Conservation (phyloP, 2,329 filamentous ascomycete species). For the Emmonsia crescens region DNA sequence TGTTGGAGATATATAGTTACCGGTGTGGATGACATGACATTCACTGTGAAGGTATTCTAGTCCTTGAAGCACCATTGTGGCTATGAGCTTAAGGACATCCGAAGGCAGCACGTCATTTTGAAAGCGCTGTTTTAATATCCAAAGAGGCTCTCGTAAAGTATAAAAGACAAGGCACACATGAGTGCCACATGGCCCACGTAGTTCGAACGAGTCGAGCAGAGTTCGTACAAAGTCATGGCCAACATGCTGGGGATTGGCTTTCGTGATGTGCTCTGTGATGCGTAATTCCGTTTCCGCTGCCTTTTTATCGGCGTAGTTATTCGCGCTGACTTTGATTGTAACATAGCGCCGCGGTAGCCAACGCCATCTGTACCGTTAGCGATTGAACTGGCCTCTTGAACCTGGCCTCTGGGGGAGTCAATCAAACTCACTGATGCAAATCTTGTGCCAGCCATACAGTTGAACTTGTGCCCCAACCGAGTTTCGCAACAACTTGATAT, state of each 20-base stretch:
- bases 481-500: conserved; percentile 13
- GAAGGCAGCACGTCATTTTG: conserved; percentile 18
- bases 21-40: conserved; percentile 34
- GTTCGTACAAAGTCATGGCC: conserved; percentile 24
- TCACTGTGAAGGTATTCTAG: conserved; percentile 36
- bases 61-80: conserved; percentile 27
- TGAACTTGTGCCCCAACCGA: conserved; percentile 14
- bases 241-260: conserved; percentile 19
- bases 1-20: conserved; percentile 18
- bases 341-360: conserved; percentile 21
- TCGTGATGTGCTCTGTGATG: conserved; percentile 23
- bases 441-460: conserved; percentile 13
- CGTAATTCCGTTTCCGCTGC: conserved; percentile 20
- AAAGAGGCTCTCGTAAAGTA: conserved; percentile 28
- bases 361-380: conserved; percentile 13
- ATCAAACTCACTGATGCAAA: conserved; percentile 1
- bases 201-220: conserved; percentile 25
- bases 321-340: conserved; percentile 26
- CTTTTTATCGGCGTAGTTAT: conserved; percentile 16
- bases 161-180: conserved; percentile 30
- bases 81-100: conserved; percentile 22
- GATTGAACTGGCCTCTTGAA: neutral
- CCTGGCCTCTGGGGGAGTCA: neutral
- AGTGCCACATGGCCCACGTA: conserved; percentile 19
- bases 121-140: conserved; percentile 20